These are phyloP conservation scores for Rhynchospora pubera DNA, from an alignment of 176 grass and related monocot genomes.

Conservation along the genomic window DNA sequence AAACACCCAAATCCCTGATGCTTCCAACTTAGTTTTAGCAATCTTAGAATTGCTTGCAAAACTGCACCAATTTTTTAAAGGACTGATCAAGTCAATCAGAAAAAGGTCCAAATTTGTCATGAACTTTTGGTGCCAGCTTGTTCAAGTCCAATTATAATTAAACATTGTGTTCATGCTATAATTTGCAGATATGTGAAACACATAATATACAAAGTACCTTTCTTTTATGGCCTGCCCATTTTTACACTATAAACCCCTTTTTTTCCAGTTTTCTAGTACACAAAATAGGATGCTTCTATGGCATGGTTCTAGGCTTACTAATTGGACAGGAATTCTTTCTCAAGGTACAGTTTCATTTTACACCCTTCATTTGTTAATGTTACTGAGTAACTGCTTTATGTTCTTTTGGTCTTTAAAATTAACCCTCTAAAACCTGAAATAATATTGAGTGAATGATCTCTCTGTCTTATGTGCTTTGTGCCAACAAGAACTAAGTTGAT, in stretches of 20 bases:
- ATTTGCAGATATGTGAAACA: background rate
- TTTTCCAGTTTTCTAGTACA: conserved; percentile 53
- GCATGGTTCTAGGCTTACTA: conserved; percentile 92
- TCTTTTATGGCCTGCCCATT: background rate
- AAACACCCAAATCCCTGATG: background rate
- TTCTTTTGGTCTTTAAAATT: background rate
- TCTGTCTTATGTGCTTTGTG: background rate
- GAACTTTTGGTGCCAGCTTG: background rate
- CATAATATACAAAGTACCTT: background rate
- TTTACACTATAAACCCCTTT: background rate
- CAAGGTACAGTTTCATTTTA: conserved; percentile 39
- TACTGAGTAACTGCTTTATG: background rate
- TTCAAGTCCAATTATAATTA: background rate
- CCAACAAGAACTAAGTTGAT: background rate
- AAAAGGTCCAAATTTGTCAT: background rate
- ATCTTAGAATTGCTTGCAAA: background rate
- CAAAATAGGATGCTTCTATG: conserved; percentile 96
- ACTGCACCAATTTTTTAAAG: background rate
- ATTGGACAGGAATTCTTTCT: conserved; percentile 92
- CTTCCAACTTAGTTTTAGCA: background rate
- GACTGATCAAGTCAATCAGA: background rate
- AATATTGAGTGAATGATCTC: background rate
- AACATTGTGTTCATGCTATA: background rate
- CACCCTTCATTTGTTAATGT: background rate
- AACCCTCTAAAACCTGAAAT: background rate